Percentiles rank a stretch among this genome's conserved stretches.
phyloP scores from a whole-genome alignment of 148 eudicot genomes.

The Vaccinium macrocarpon region DNA sequence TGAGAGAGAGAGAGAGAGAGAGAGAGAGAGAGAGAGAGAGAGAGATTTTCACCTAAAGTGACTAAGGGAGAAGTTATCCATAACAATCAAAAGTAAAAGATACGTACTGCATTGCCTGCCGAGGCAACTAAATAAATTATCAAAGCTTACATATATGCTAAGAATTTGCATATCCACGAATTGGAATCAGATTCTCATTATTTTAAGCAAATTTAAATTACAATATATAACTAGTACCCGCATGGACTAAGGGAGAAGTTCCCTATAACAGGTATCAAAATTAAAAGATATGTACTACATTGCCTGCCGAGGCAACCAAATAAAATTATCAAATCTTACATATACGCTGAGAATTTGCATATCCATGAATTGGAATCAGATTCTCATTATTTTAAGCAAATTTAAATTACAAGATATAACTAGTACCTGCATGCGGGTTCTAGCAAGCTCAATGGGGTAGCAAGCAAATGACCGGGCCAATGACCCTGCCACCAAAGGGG shows the following conservation, averaged over 20 bases:
- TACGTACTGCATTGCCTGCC: background rate
- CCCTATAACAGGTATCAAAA: background rate
- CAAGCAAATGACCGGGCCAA: constrained; percentile 94
- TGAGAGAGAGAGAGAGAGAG: no score
- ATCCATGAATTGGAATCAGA: background rate
- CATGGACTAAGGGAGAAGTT: constrained; percentile 33
- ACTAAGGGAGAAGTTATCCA: background rate
- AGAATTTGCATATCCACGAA: background rate
- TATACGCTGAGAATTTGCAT: background rate
- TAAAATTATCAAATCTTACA: background rate
- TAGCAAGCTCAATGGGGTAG: constrained; percentile 95
- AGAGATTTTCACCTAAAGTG: background rate
- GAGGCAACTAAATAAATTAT: background rate
- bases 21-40: no score
- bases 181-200: background rate
- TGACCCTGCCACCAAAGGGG: constrained; percentile 83
- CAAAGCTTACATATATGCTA: background rate
- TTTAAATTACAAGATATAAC: background rate
- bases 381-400: background rate
- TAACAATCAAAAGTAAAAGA: background rate
- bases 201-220: background rate
- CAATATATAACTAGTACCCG: constrained; percentile 45
- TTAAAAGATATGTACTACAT: background rate
- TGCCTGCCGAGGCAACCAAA: background rate
- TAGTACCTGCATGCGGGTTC: constrained; percentile 93